phyloP scores from a whole-genome alignment of 2,329 filamentous ascomycete genomes.

The Colletotrichum sp. region DNA sequence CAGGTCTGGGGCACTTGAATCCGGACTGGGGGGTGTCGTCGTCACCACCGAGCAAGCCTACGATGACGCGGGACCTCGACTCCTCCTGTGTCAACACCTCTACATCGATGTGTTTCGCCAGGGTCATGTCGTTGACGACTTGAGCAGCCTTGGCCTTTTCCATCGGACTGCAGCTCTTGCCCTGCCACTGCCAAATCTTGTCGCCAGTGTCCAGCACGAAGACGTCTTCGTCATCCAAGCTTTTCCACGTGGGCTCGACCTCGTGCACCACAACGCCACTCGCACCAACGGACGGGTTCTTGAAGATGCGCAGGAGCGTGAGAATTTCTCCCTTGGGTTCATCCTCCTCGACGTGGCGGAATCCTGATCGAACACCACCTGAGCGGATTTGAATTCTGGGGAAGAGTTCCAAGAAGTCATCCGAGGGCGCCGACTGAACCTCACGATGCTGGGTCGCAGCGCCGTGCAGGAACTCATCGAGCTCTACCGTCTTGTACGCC shows the following conservation, averaged over 20 bases:
- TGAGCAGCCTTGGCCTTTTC: slow-evolving; percentile 73
- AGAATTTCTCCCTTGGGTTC: slow-evolving; percentile 43
- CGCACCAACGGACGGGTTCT: slow-evolving; percentile 53
- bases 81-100: slow-evolving; percentile 69
- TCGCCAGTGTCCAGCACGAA: slow-evolving; percentile 67
- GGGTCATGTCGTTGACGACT: slow-evolving; percentile 68
- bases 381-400: slow-evolving; percentile 62
- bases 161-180: slow-evolving; percentile 67
- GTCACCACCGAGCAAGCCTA: slow-evolving; percentile 60
- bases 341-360: slow-evolving; percentile 63
- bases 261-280: slow-evolving; percentile 65
- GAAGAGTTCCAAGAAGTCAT: slow-evolving; percentile 66
- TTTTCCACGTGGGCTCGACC: slow-evolving; percentile 65
- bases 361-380: slow-evolving; percentile 67
- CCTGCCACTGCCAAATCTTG: slow-evolving; percentile 76
- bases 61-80: slow-evolving; percentile 55
- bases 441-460: slow-evolving; percentile 69
- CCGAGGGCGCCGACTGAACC: slow-evolving; percentile 62
- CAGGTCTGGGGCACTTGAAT: slow-evolving; percentile 47
- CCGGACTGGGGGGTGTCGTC: slow-evolving; percentile 40
- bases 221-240: slow-evolving; percentile 69
- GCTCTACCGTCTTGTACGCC: slow-evolving; percentile 73
- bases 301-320: slow-evolving; percentile 67
- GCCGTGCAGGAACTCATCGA: slow-evolving; percentile 70
- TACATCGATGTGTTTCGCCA: slow-evolving; percentile 67